Conservation (phyloP, 306 rosid species). For the Mucuna pruriens region DNA sequence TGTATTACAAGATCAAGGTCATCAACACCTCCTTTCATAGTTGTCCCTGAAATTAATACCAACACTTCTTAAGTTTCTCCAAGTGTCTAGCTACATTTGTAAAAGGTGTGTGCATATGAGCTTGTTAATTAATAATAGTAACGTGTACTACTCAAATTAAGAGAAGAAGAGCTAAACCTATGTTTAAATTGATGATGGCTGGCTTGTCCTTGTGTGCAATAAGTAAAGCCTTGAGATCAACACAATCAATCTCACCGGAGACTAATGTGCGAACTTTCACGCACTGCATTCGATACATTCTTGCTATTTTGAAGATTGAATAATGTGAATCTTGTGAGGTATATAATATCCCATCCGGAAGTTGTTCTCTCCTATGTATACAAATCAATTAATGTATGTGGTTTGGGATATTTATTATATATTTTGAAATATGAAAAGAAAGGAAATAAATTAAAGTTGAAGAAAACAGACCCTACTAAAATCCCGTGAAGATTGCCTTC, state of each 20-base stretch:
- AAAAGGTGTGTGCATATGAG: too few species aligned
- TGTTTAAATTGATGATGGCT: slow-evolving; percentile 72
- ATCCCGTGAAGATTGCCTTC: slow-evolving; percentile 85
- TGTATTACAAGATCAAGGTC: slow-evolving; percentile 59
- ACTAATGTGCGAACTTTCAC: slow-evolving; percentile 54
- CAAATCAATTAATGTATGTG: not conserved
- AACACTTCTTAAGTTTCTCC: not conserved
- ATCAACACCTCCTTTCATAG: slow-evolving; percentile 71
- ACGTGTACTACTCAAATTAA: too few species aligned
- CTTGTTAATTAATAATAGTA: not conserved
- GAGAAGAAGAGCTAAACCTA: slow-evolving; percentile 58
- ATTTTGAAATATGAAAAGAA: too few species aligned
- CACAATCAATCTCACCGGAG: slow-evolving; percentile 75
- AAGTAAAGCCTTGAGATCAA: slow-evolving; percentile 53
- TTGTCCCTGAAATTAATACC: slow-evolving; percentile 50
- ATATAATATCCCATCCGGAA: slow-evolving; percentile 68
- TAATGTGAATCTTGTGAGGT: slow-evolving; percentile 71
- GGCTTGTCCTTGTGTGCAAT: slow-evolving; percentile 67
- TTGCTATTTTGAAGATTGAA: slow-evolving; percentile 75
- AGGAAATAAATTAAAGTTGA: too few species aligned
- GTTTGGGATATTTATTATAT: not conserved
- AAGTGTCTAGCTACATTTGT: too few species aligned
- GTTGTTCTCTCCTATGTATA: slow-evolving; percentile 65
- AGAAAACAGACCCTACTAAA: slow-evolving; percentile 75
- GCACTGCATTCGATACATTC: slow-evolving; percentile 79